A percentile compares a stretch with the other conserved stretches of the same genome.
Conservation (phyloP, 2,329 filamentous ascomycete species). For the Botrytis byssoidea region DNA sequence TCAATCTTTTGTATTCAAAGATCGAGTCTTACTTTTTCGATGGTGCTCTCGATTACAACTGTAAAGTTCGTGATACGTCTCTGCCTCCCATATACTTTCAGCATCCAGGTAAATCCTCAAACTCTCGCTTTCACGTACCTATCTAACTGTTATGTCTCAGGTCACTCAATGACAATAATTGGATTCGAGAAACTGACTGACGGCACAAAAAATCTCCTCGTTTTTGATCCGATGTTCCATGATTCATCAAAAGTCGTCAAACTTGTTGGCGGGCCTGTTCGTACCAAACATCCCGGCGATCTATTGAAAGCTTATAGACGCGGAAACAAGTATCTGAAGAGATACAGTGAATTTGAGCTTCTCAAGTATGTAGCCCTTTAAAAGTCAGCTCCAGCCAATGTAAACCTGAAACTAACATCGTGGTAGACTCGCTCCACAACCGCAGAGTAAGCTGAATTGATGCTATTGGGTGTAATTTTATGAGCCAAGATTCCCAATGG, state of each 20-base stretch:
- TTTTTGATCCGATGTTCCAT: constrained; percentile 84
- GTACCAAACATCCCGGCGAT: constrained; percentile 48
- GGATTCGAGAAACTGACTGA: constrained; percentile 71
- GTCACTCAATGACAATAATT: constrained; percentile 88
- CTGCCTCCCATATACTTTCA: constrained; percentile 89
- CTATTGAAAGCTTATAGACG: constrained; percentile 73
- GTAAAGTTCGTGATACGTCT: constrained; percentile 68
- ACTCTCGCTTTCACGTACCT: neutral
- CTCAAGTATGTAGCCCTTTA: constrained; percentile 51
- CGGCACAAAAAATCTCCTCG: constrained; percentile 67
- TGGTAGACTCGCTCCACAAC: neutral
- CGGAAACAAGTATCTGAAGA: constrained; percentile 63
- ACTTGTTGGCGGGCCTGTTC: constrained; percentile 52
- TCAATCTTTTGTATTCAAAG: constrained; percentile 56
- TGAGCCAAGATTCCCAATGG: neutral
- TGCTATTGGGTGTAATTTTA: neutral
- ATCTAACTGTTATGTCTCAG: constrained; percentile 41
- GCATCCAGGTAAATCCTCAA: constrained; percentile 58
- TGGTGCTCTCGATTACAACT: constrained; percentile 48
- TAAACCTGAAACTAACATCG: neutral
- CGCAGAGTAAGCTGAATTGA: constrained; percentile 3
- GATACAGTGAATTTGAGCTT: constrained; percentile 75
- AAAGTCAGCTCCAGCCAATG: neutral
- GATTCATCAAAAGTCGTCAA: constrained; percentile 63
- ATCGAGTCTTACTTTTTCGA: constrained; percentile 73